phyloP scores from a whole-genome alignment of 2,329 filamentous ascomycete genomes.

The Myriosclerotinia curreyana region DNA sequence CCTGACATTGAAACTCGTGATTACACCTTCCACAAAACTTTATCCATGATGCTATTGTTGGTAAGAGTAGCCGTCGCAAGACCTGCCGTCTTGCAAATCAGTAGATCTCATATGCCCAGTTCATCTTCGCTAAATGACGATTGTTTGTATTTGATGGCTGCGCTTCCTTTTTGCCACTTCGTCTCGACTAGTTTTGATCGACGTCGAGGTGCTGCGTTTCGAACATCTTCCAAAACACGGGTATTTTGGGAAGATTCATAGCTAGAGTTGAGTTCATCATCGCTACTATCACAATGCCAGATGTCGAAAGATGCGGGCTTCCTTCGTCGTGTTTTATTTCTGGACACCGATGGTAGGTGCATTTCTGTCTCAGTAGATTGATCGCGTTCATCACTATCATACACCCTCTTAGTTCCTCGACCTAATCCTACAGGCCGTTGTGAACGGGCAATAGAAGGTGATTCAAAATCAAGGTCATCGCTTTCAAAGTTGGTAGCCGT shows the following conservation, averaged over 20 bases:
- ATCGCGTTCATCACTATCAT: neutral
- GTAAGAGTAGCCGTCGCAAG: neutral
- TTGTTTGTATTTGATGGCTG: neutral
- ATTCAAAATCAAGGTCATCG: slow-evolving; percentile 28
- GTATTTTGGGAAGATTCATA: slow-evolving; percentile 28
- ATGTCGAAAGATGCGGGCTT: neutral
- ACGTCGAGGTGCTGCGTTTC: slow-evolving; percentile 18
- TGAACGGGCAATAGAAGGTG: slow-evolving; percentile 25
- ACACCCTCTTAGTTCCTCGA: neutral
- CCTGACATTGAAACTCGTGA: neutral
- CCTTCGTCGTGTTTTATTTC: neutral
- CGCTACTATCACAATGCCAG: slow-evolving; percentile 33
- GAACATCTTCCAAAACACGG: slow-evolving; percentile 26
- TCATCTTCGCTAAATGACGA: slow-evolving; percentile 34
- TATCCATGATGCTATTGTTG: neutral
- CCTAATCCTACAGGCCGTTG: slow-evolving; percentile 1
- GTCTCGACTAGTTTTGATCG: neutral
- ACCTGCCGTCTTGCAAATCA: neutral
- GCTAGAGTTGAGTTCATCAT: slow-evolving; percentile 35
- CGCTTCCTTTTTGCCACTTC: neutral
- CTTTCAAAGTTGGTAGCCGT: neutral
- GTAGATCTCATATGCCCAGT: slow-evolving; percentile 33
- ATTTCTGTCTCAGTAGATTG: neutral
- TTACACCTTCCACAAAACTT: neutral
- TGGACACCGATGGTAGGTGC: slow-evolving; percentile 21